These are phyloP conservation scores for Rhynchospora tenuis DNA, from an alignment of 176 grass and related monocot genomes.

Conservation along the genomic window DNA sequence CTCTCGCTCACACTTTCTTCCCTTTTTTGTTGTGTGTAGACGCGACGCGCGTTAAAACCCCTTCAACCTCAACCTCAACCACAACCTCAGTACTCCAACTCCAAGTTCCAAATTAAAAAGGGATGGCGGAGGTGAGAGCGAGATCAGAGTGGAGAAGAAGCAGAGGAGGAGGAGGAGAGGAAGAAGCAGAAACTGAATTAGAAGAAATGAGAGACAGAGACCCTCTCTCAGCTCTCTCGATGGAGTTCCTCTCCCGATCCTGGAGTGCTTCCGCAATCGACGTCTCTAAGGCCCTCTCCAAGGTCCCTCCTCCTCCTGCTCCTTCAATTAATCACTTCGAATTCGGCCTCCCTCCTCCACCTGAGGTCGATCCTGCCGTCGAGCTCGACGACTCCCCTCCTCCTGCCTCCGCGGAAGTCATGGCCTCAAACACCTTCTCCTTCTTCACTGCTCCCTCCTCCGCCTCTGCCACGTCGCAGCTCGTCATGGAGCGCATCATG, in stretches of 20 bases:
- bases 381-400: constrained; percentile 49
- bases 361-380: constrained; percentile 47
- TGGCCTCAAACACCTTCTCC: constrained; percentile 72
- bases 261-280: constrained; percentile 75
- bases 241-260: constrained; percentile 86
- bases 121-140: too few species aligned
- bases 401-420: constrained; percentile 51
- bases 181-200: too few species aligned
- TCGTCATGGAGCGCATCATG: constrained; percentile 91
- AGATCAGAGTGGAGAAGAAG: too few species aligned
- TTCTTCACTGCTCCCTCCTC: constrained; percentile 43
- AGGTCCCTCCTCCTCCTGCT: neutral
- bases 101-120: too few species aligned
- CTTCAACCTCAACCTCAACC: too few species aligned
- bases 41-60: too few species aligned
- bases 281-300: constrained; percentile 47
- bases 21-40: too few species aligned
- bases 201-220: neutral
- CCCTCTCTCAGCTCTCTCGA: neutral
- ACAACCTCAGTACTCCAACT: too few species aligned
- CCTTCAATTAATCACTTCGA: too few species aligned
- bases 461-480: constrained; percentile 73
- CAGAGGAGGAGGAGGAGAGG: too few species aligned
- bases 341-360: neutral
- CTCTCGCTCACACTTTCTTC: too few species aligned